phyloP scores from a whole-genome alignment of 106 monocot genomes.

The Narthecium ossifragum region DNA sequence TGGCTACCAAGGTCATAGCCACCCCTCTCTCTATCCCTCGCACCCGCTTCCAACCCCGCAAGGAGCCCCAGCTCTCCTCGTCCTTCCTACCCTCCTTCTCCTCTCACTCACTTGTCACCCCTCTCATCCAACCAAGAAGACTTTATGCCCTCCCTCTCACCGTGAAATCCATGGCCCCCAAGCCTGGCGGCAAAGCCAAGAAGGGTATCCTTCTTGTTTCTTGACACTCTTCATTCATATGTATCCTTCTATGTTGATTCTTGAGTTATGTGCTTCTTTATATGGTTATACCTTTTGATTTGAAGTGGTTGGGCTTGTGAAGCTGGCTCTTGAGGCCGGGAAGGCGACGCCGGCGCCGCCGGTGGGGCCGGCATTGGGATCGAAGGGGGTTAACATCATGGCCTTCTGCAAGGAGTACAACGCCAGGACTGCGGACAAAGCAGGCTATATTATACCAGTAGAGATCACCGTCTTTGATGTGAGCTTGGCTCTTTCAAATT shows the following conservation, averaged over 20 bases:
- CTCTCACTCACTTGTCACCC: slow-evolving; percentile 4
- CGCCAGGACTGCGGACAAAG: slow-evolving; percentile 89
- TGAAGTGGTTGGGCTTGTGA: slow-evolving; percentile 78
- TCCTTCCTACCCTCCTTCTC: slow-evolving; percentile 11
- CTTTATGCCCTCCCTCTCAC: slow-evolving; percentile 8
- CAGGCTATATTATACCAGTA: slow-evolving; percentile 94
- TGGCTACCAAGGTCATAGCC: not conserved
- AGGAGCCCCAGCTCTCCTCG: slow-evolving; percentile 10
- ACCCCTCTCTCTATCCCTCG: slow-evolving; percentile 5
- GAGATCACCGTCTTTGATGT: slow-evolving; percentile 97
- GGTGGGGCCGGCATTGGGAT: slow-evolving; percentile 95
- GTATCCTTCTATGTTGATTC: not conserved
- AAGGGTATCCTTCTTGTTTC: slow-evolving; percentile 48
- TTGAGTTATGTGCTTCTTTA: not conserved
- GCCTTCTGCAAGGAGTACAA: slow-evolving; percentile 99
- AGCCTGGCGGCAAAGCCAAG: slow-evolving; percentile 54
- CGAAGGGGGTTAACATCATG: slow-evolving; percentile 98
- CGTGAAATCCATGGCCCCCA: slow-evolving; percentile 40
- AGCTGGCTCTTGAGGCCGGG: slow-evolving; percentile 92
- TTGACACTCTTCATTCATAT: not conserved
- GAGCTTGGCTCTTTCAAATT: slow-evolving; percentile 21
- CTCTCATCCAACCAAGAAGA: not conserved
- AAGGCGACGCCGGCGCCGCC: slow-evolving; percentile 99
- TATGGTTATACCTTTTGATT: not conserved
- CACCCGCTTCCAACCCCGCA: slow-evolving; percentile 7